Conservation (phyloP, 495 filamentous ascomycete species). For the Lasiosphaeria hispida region DNA sequence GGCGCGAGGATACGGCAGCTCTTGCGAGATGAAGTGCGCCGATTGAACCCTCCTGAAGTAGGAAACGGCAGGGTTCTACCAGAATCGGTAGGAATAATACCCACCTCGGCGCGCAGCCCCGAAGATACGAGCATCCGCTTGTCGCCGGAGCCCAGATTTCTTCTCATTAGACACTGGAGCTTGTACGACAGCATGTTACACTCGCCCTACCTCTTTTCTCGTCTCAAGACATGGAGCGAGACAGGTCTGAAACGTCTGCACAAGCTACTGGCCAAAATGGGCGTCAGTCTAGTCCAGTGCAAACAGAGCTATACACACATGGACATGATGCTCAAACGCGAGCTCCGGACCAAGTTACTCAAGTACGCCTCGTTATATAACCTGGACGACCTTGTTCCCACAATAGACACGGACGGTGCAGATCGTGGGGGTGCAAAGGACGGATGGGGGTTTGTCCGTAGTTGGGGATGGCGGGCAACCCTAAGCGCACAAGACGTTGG, state of each 20-base stretch:
- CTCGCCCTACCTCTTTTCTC: slow-evolving; percentile 88
- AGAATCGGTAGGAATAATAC: slow-evolving; percentile 74
- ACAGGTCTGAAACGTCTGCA: slow-evolving; percentile 85
- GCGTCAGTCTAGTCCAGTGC: slow-evolving; percentile 87
- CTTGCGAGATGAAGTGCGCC: slow-evolving; percentile 88
- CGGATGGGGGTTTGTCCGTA: slow-evolving; percentile 94
- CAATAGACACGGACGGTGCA: slow-evolving; percentile 55
- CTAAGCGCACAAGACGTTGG: slow-evolving; percentile 89
- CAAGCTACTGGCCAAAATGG: slow-evolving; percentile 97
- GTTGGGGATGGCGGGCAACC: slow-evolving; percentile 97
- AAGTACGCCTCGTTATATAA: slow-evolving; percentile 90
- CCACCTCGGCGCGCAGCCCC: slow-evolving; percentile 80
- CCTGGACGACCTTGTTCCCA: slow-evolving; percentile 84
- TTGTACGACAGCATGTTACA: slow-evolving; percentile 98
- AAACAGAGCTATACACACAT: slow-evolving; percentile 96
- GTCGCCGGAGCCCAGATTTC: slow-evolving; percentile 90
- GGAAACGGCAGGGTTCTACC: slow-evolving; percentile 43
- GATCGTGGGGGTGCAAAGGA: slow-evolving; percentile 64
- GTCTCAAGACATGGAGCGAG: slow-evolving; percentile 93
- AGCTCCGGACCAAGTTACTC: slow-evolving; percentile 77
- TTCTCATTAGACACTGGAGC: slow-evolving; percentile 94
- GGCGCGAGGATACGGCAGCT: slow-evolving; percentile 81
- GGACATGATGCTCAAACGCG: slow-evolving; percentile 95
- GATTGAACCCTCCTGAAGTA: slow-evolving; percentile 81
- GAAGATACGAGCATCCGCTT: slow-evolving; percentile 90